phyloP scores from a whole-genome alignment of 306 rosid species.

The Lagenaria siceraria region DNA sequence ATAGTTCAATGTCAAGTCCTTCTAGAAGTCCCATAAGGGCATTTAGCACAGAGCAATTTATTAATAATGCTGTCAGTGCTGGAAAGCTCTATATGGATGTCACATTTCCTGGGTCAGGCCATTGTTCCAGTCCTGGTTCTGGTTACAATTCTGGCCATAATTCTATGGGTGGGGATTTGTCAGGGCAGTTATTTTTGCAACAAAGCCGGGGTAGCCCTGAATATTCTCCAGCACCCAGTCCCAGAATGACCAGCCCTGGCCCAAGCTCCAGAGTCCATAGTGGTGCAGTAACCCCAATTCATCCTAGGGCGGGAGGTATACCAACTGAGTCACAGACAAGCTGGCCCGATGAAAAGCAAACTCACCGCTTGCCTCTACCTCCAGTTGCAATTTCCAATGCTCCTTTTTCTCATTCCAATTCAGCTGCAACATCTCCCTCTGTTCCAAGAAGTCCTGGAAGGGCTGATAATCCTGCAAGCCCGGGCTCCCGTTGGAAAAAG shows the following conservation, averaged over 20 bases:
- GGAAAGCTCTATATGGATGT: constrained; percentile 28
- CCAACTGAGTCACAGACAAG: constrained; percentile 51
- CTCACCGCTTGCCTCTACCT: constrained; percentile 96
- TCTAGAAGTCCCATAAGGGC: constrained; percentile 59
- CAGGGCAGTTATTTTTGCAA: constrained; percentile 56
- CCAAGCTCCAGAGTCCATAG: constrained; percentile 98
- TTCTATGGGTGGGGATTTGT: constrained; percentile 97
- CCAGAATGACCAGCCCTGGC: constrained; percentile 63
- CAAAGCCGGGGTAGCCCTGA: constrained; percentile 60
- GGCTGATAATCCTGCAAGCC: constrained; percentile 73
- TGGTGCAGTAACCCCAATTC: constrained; percentile 97
- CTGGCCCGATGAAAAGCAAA: constrained; percentile 82
- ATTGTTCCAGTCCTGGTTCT: constrained; percentile 96
- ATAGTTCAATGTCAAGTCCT: constrained; percentile 71
- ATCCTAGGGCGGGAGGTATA: constrained; percentile 78
- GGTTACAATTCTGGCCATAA: constrained; percentile 98
- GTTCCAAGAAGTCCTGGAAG: constrained; percentile 99
- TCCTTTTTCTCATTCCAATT: constrained; percentile 81
- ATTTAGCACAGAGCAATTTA: constrained; percentile 40
- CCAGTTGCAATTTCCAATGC: constrained; percentile 51
- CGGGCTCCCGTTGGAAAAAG: constrained; percentile 94
- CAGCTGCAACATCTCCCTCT: constrained; percentile 93
- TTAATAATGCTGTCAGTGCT: constrained; percentile 38
- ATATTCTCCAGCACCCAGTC: constrained; percentile 54
- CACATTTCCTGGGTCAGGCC: constrained; percentile 65